Percentiles rank a stretch among this genome's conserved stretches.
phyloP scores from a whole-genome alignment of 805 yeast species.

The Kuraishia piskuri region DNA sequence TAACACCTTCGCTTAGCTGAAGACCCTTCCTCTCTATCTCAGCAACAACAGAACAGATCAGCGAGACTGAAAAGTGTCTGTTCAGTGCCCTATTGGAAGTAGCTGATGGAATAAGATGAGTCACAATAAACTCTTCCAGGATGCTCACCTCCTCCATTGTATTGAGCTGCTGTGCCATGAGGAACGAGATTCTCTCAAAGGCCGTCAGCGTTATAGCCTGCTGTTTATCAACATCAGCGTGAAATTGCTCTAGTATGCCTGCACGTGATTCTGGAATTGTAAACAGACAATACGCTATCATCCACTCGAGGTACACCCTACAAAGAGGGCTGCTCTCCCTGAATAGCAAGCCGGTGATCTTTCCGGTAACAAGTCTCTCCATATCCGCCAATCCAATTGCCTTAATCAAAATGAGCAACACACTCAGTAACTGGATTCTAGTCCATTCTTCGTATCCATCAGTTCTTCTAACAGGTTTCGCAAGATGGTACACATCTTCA shows the following conservation, averaged over 20 bases:
- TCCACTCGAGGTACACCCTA: conserved; percentile 76
- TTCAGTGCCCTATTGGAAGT: conserved; percentile 77
- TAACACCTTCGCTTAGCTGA: conserved; percentile 13
- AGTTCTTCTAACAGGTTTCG: conserved; percentile 41
- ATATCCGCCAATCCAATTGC: conserved; percentile 17
- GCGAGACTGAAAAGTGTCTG: conserved; percentile 78
- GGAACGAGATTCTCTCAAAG: conserved; percentile 52
- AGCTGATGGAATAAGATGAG: conserved; percentile 54
- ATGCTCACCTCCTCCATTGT: conserved; percentile 18
- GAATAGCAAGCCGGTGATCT: conserved; percentile 29
- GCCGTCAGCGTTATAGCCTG: conserved; percentile 51
- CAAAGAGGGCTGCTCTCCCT: conserved; percentile 74
- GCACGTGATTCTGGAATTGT: conserved; percentile 18
- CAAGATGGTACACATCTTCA: conserved; percentile 30
- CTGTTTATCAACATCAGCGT: conserved; percentile 24
- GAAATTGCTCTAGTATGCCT: conserved; percentile 12
- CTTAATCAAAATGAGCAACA: conserved; percentile 38
- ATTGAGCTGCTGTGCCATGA: conserved; percentile 38
- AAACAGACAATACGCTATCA: conserved; percentile 38
- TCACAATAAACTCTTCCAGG: conserved; percentile 35
- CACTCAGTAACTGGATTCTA: conserved; percentile 48
- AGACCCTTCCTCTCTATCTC: conserved; percentile 14
- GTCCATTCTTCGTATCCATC: conserved; percentile 66
- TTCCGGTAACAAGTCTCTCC: conserved; percentile 16
- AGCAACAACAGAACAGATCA: conserved; percentile 53